These are phyloP conservation scores for Emergomyces africanus DNA, from an alignment of 2,329 filamentous ascomycete species.

Conservation along the genomic window DNA sequence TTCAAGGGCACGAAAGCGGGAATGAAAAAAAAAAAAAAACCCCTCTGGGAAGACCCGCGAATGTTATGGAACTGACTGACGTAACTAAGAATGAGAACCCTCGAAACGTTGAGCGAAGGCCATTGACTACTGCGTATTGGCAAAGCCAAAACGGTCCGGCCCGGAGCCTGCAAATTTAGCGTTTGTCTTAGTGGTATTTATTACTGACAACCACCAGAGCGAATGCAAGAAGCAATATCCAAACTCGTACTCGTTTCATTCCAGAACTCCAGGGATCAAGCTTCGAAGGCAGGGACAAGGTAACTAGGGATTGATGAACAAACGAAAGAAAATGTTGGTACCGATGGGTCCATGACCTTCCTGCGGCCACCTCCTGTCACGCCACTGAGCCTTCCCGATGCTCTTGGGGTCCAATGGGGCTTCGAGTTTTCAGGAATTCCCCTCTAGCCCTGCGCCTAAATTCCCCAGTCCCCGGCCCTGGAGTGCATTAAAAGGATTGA, in stretches of 20 bases:
- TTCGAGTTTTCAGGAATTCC: background rate
- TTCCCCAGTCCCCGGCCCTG: slow-evolving; percentile 1
- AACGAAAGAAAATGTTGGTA: background rate
- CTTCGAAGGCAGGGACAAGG: background rate
- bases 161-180: background rate
- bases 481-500: background rate
- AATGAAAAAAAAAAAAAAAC: background rate
- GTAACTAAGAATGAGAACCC: background rate
- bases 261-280: background rate
- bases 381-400: background rate
- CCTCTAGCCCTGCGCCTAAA: background rate
- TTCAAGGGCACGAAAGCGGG: background rate
- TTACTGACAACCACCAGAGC: background rate
- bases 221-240: background rate
- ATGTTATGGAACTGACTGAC: background rate
- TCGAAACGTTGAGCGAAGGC: background rate
- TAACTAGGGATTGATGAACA: no score
- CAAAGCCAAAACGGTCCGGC: background rate
- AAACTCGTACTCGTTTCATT: background rate
- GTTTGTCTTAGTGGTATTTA: background rate
- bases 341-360: background rate
- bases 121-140: background rate
- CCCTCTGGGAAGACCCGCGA: background rate
- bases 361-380: no score
- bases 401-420: background rate